Percentiles rank a stretch among this genome's conserved stretches.
phyloP scores from a whole-genome alignment of 768 basidiomycete genomes.

The Boletus reticuloceps region DNA sequence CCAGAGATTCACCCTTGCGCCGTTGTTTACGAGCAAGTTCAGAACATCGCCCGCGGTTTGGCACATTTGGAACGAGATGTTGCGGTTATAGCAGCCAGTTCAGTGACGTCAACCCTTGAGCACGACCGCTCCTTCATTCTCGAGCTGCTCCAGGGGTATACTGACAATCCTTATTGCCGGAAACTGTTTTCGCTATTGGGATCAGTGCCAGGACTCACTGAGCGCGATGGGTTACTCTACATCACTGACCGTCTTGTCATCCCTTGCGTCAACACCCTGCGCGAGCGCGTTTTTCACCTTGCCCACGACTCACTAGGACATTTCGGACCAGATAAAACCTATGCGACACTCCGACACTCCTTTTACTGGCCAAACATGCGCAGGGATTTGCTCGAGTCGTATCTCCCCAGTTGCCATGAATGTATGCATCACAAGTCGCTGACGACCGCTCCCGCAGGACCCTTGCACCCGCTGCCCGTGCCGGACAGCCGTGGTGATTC shows the following conservation, averaged over 20 bases:
- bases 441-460: not conserved
- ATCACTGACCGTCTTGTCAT: not conserved
- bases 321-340: not conserved
- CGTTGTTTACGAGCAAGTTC: too few species aligned
- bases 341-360: not conserved
- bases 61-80: too few species aligned
- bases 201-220: too few species aligned
- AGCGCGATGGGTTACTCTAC: not conserved
- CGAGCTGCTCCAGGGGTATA: too few species aligned
- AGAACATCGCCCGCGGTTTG: too few species aligned
- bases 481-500: not conserved
- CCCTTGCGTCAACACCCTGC: not conserved
- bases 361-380: not conserved
- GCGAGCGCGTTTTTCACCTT: fast-evolving
- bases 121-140: too few species aligned
- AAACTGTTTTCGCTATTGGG: too few species aligned
- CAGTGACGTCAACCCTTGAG: too few species aligned
- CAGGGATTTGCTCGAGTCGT: fast-evolving
- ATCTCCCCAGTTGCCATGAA: not conserved
- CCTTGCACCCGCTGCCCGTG: not conserved
- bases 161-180: too few species aligned
- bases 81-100: too few species aligned
- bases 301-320: not conserved
- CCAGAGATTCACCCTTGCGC: too few species aligned
- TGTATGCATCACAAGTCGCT: not conserved